A percentile compares a stretch with the other conserved stretches of the same genome.
Evolutionary conservation across 1,284 basidiomycete species (phyloP).

Genomic region (Marasmius tenuissimus): DNA sequence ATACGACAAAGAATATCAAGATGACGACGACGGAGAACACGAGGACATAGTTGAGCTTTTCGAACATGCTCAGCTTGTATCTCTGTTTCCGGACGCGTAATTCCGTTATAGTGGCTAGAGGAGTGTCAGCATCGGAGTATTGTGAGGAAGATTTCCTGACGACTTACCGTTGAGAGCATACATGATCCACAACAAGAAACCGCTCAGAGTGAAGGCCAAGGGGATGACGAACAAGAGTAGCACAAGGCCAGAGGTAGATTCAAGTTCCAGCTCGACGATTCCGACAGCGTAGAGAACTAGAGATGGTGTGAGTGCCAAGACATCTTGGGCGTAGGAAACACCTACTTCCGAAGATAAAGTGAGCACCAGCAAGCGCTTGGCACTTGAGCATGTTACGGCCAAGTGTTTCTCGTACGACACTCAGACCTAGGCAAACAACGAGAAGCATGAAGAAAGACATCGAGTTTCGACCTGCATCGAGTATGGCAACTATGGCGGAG

Average conservation of each 20-base stretch:
- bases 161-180: slow-evolving; percentile 79
- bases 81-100: slow-evolving; percentile 83
- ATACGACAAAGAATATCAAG: slow-evolving; percentile 89
- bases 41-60: slow-evolving; percentile 85
- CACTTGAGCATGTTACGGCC: slow-evolving; percentile 80
- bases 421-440: slow-evolving; percentile 86
- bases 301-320: neutral
- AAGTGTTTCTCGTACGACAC: slow-evolving; percentile 80
- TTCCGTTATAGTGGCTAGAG: slow-evolving; percentile 79
- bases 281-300: slow-evolving; percentile 89
- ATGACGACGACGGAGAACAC: slow-evolving; percentile 83
- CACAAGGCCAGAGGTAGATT: slow-evolving; percentile 80
- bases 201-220: slow-evolving; percentile 89
- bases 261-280: slow-evolving; percentile 88
- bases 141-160: neutral
- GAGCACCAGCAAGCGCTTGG: slow-evolving; percentile 73
- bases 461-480: slow-evolving; percentile 93
- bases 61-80: slow-evolving; percentile 88
- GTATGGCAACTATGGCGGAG: slow-evolving; percentile 65
- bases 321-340: neutral
- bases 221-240: slow-evolving; percentile 90
- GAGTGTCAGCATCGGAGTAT: slow-evolving; percentile 8
- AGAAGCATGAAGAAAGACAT: slow-evolving; percentile 95
- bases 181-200: slow-evolving; percentile 95
- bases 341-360: slow-evolving; percentile 93